Evolutionary conservation across 768 basidiomycete genomes (phyloP).

Genomic region (Mycena sanguinolenta): DNA sequence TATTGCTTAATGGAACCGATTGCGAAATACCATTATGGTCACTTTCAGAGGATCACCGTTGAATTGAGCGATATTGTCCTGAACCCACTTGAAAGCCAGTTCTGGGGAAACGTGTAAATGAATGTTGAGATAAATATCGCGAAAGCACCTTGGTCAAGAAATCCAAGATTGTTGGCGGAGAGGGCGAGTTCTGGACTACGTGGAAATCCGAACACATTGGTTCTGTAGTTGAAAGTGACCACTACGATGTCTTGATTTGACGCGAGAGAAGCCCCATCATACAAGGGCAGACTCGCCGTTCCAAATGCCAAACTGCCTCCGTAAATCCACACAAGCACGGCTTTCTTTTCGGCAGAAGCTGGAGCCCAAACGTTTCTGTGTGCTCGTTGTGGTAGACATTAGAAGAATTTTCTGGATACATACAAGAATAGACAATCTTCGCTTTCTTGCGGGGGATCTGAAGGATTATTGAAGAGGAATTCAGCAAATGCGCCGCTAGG

Average conservation of each 20-base stretch:
- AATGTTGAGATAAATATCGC: background rate
- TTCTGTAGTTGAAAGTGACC: constrained; percentile 31
- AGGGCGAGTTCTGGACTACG: constrained; percentile 29
- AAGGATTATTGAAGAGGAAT: constrained; percentile 23
- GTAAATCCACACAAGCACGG: constrained; percentile 28
- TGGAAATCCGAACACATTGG: constrained; percentile 35
- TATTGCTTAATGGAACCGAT: too few species aligned
- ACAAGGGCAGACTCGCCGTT: constrained; percentile 19
- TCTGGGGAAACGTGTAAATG: constrained; percentile 5
- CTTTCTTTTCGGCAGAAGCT: background rate
- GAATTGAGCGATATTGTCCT: constrained; percentile 59
- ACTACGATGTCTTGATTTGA: constrained; percentile 25
- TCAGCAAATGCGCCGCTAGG: background rate
- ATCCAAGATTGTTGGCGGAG: constrained; percentile 30
- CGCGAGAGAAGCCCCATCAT: constrained; percentile 25
- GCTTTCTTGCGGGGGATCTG: constrained; percentile 19
- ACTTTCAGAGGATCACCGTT: constrained; percentile 57
- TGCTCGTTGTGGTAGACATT: too few species aligned
- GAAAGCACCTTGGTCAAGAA: constrained; percentile 47
- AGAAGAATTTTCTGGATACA: too few species aligned
- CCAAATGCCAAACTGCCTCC: constrained; percentile 28
- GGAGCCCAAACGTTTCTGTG: constrained; percentile 30
- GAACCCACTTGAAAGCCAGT: constrained; percentile 52
- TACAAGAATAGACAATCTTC: constrained; percentile 34
- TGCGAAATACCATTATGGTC: constrained; percentile 41